Evolutionary conservation across 2,329 filamentous ascomycete genomes (phyloP).

Genomic region (Fusarium penzigii): DNA sequence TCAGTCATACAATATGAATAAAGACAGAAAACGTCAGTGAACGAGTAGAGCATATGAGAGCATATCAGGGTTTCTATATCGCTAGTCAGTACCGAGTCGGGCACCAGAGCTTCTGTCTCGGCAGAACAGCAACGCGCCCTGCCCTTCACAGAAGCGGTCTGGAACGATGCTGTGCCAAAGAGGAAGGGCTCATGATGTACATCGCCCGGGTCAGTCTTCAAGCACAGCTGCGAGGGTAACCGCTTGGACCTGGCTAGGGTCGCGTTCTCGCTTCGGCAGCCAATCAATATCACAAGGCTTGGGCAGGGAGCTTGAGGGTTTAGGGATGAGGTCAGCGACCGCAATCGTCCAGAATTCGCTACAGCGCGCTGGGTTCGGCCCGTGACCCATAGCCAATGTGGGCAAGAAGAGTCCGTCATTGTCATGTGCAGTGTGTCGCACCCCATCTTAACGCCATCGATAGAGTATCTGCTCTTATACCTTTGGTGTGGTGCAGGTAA

Average conservation of each 20-base stretch:
- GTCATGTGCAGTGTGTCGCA: not conserved
- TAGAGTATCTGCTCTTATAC: no score
- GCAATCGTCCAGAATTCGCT: conserved; percentile 1
- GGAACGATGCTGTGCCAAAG: not conserved
- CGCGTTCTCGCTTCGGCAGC: not conserved
- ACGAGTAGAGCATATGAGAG: conserved; percentile 4
- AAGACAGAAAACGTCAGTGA: conserved; percentile 4
- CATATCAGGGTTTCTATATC: not conserved
- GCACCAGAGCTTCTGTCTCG: not conserved
- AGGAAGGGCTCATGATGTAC: not conserved
- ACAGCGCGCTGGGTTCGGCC: not conserved
- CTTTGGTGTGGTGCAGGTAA: not conserved
- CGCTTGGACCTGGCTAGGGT: not conserved
- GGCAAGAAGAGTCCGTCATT: not conserved
- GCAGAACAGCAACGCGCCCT: conserved; percentile 1
- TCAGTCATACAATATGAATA: conserved; percentile 5
- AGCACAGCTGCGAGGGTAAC: not conserved
- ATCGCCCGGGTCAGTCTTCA: conserved; percentile 1
- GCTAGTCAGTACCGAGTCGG: not conserved
- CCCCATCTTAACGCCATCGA: not conserved
- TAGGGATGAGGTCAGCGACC: conserved; percentile 1
- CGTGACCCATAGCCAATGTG: conserved; percentile 3
- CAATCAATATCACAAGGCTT: conserved; percentile 1
- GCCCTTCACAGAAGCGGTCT: not conserved
- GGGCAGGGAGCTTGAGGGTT: not conserved